phyloP scores from a whole-genome alignment of 106 monocot genomes.

The Apostasia ramifera region DNA sequence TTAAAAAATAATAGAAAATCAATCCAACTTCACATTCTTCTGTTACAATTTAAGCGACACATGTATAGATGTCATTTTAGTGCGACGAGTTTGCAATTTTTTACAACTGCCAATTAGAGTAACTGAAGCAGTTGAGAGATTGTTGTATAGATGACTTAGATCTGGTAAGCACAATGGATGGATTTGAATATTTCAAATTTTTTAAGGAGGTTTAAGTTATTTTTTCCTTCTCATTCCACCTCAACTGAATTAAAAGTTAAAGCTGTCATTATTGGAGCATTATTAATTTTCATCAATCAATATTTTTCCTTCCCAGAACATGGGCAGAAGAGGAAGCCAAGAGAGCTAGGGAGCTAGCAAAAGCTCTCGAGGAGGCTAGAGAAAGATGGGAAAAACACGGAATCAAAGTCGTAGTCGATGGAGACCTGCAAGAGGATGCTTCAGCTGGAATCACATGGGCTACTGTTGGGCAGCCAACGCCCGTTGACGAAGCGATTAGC shows the following conservation, averaged over 20 bases:
- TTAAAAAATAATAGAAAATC: too few species aligned
- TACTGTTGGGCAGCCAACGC: conserved; percentile 35
- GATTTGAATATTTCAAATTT: too few species aligned
- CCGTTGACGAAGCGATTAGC: conserved; percentile 30
- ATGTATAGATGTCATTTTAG: too few species aligned
- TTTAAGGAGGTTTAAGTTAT: too few species aligned
- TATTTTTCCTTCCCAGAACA: conserved; percentile 28
- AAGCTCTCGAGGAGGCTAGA: conserved; percentile 80
- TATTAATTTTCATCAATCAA: background rate
- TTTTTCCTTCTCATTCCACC: too few species aligned
- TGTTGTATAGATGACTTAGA: background rate
- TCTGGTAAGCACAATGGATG: too few species aligned
- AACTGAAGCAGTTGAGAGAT: too few species aligned
- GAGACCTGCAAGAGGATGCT: conserved; percentile 70
- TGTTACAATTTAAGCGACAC: too few species aligned
- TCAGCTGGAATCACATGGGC: conserved; percentile 64
- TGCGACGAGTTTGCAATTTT: too few species aligned
- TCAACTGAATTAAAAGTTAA: too few species aligned
- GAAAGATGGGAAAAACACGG: conserved; percentile 74
- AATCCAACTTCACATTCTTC: too few species aligned
- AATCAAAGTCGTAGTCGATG: conserved; percentile 85
- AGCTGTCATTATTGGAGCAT: background rate
- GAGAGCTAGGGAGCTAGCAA: conserved; percentile 80
- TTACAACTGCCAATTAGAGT: too few species aligned
- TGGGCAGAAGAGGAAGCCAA: conserved; percentile 98